Percentiles rank a stretch among this genome's conserved stretches.
phyloP scores from a whole-genome alignment of 2,329 filamentous ascomycete genomes.

The Teratosphaeria nubilosa region DNA sequence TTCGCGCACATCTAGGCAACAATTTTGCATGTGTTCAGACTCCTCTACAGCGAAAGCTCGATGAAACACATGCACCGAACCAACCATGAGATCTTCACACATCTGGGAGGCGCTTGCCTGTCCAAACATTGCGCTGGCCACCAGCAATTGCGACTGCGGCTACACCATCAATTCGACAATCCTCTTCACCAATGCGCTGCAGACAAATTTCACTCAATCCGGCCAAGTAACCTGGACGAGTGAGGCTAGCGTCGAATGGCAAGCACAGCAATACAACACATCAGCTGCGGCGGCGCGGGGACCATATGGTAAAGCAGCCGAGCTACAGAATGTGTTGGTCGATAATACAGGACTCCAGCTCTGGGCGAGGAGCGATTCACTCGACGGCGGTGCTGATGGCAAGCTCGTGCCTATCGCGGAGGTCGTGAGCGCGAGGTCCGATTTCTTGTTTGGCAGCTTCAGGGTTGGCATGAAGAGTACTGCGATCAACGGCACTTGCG shows the following conservation, averaged over 20 bases:
- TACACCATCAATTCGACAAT: constrained; percentile 47
- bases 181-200: constrained; percentile 59
- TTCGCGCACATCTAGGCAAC: neutral
- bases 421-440: constrained; percentile 49
- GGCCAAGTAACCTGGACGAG: constrained; percentile 22
- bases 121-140: neutral
- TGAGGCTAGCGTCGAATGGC: constrained; percentile 44
- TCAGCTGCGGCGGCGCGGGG: constrained; percentile 49
- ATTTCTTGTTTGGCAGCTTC: constrained; percentile 62
- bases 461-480: constrained; percentile 57
- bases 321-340: constrained; percentile 46
- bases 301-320: constrained; percentile 55
- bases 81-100: neutral
- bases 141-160: constrained; percentile 57
- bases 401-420: constrained; percentile 51
- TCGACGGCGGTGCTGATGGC: constrained; percentile 1
- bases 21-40: neutral
- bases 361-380: constrained; percentile 38
- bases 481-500: constrained; percentile 55
- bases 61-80: neutral
- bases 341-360: constrained; percentile 47
- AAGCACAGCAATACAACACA: constrained; percentile 56
- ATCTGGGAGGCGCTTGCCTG: neutral
- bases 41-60: neutral
- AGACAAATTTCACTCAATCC: constrained; percentile 55